A percentile compares a stretch with the other conserved stretches of the same genome.
These are phyloP conservation scores for Radiomyces spectabilis DNA, from an alignment of 192 early-diverging fungal species.

Conservation along the genomic window DNA sequence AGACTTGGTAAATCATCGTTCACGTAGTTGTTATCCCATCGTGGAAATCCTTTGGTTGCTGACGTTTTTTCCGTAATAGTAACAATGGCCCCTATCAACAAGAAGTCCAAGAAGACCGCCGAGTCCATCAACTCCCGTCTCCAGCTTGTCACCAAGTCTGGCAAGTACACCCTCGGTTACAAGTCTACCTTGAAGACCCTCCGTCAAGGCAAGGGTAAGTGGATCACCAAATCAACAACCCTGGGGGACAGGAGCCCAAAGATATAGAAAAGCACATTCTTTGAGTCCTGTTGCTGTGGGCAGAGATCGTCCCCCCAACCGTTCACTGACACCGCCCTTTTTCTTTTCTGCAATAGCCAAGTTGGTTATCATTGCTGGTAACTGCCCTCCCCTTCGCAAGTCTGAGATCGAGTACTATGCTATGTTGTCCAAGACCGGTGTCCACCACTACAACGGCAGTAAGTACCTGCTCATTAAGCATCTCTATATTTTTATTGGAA, in stretches of 20 bases:
- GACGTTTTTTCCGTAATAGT: conserved; percentile 4
- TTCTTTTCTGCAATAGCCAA: conserved; percentile 59
- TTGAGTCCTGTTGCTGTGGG: no score
- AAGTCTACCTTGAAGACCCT: conserved; percentile 98
- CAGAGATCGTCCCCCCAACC: conserved; percentile 19
- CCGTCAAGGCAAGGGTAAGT: conserved; percentile 87
- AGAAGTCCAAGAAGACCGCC: conserved; percentile 79
- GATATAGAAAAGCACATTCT: conserved; percentile 7
- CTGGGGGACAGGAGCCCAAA: conserved; percentile 35
- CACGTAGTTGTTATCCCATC: no score
- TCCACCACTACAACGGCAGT: conserved; percentile 99
- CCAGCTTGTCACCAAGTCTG: conserved; percentile 98
- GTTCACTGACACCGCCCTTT: background rate
- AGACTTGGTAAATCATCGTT: no score
- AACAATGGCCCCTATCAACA: conserved; percentile 52
- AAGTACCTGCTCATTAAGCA: conserved; percentile 32
- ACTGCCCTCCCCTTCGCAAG: conserved; percentile 99
- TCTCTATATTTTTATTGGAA: background rate
- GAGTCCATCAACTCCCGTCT: conserved; percentile 99
- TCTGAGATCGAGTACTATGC: conserved; percentile 99
- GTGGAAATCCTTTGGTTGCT: no score
- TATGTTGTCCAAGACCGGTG: conserved; percentile 99
- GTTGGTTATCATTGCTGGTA: conserved; percentile 97
- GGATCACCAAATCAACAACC: conserved; percentile 3
- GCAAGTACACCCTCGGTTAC: conserved; percentile 98